Conservation (phyloP, 441 rosid genomes). For the Erysimum cheiri region DNA sequence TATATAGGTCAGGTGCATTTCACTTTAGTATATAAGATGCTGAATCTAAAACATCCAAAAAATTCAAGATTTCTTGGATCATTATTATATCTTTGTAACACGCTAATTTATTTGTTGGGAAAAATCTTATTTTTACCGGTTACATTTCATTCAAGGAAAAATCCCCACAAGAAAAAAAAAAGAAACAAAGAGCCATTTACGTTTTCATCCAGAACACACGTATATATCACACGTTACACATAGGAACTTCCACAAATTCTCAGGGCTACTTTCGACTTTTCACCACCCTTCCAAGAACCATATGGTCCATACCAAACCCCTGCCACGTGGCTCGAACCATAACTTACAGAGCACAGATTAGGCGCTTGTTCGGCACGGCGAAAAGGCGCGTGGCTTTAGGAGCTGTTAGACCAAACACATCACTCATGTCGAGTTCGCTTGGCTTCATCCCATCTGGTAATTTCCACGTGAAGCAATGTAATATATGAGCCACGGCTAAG, state of each 20-base stretch:
- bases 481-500: conserved; percentile 72
- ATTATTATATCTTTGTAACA: background rate
- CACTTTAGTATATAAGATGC: background rate
- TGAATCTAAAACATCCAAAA: background rate
- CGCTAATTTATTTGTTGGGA: background rate
- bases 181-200: conserved; percentile 25
- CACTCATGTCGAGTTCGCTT: conserved; percentile 79
- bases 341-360: conserved; percentile 49
- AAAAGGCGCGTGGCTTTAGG: conserved; percentile 80
- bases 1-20: background rate
- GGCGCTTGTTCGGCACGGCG: conserved; percentile 70
- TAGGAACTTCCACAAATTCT: conserved; percentile 2
- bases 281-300: background rate
- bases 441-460: conserved; percentile 96
- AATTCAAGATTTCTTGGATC: background rate
- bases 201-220: conserved; percentile 29
- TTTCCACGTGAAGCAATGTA: conserved; percentile 91
- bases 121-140: conserved; percentile 28
- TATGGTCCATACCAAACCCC: conserved; percentile 25
- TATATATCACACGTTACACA: conserved; percentile 2
- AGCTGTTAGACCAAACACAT: conserved; percentile 89
- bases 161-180: background rate
- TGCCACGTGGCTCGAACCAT: conserved; percentile 19
- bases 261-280: conserved; percentile 10
- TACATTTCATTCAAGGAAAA: conserved; percentile 37